Conservation (phyloP, 2,329 filamentous ascomycete species). For the Lecanicillium sp. region DNA sequence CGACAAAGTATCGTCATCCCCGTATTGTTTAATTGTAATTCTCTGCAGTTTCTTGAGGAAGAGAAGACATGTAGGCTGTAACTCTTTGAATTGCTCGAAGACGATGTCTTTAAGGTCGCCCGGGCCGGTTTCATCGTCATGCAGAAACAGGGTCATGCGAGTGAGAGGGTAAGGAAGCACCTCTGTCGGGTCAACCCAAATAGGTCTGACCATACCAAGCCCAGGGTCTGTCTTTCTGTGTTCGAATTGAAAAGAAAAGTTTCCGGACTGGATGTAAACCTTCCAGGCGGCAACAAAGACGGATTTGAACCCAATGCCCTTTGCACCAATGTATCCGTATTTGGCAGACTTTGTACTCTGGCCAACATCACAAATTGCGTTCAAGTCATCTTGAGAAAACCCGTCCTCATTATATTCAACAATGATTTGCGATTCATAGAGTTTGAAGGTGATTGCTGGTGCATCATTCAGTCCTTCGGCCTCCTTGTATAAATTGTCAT, state of each 20-base stretch:
- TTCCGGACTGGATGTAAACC: slow-evolving; percentile 31
- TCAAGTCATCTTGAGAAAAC: slow-evolving; percentile 29
- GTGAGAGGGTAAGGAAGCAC: neutral
- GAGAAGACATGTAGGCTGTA: slow-evolving; percentile 31
- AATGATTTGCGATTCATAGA: slow-evolving; percentile 27
- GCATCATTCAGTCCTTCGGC: slow-evolving; percentile 10
- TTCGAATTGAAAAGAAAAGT: slow-evolving; percentile 31
- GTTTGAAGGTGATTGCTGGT: slow-evolving; percentile 22
- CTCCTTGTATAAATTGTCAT: slow-evolving; percentile 34
- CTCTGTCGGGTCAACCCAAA: neutral
- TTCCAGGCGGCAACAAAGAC: slow-evolving; percentile 33
- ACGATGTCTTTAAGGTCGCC: slow-evolving; percentile 17
- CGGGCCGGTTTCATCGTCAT: neutral
- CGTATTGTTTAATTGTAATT: slow-evolving; percentile 23
- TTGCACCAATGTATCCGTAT: slow-evolving; percentile 36
- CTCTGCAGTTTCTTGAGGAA: slow-evolving; percentile 32
- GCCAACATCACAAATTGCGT: slow-evolving; percentile 33
- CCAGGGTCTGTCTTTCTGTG: slow-evolving; percentile 10
- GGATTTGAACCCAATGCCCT: slow-evolving; percentile 41
- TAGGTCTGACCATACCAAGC: neutral
- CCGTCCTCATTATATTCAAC: slow-evolving; percentile 42
- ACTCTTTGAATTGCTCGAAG: slow-evolving; percentile 24
- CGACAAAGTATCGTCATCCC: slow-evolving; percentile 9
- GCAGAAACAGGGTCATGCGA: neutral
- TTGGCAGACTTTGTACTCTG: slow-evolving; percentile 33